Evolutionary conservation across 495 filamentous ascomycete genomes (phyloP).

Genomic region (Penicillium antarcticum): DNA sequence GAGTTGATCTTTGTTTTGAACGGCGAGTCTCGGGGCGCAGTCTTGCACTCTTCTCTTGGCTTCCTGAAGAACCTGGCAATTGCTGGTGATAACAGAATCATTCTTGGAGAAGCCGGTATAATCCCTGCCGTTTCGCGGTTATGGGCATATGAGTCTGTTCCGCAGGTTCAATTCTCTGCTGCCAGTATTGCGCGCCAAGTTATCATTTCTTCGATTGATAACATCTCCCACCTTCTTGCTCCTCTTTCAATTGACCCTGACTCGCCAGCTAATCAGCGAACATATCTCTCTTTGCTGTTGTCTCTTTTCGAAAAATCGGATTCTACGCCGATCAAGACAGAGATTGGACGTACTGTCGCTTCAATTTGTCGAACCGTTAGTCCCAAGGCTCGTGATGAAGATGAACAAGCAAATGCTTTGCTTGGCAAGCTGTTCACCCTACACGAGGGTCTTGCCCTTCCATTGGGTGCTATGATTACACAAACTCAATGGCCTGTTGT

Average conservation of each 20-base stretch:
- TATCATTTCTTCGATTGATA: constrained; percentile 53
- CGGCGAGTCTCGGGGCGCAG: constrained; percentile 41
- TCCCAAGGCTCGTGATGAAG: constrained; percentile 31
- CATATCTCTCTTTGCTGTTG: constrained; percentile 60
- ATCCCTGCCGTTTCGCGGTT: constrained; percentile 54
- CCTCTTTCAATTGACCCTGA: constrained; percentile 34
- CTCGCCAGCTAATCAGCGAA: constrained; percentile 37
- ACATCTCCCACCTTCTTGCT: constrained; percentile 49
- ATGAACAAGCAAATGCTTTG: constrained; percentile 18
- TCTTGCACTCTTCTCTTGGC: constrained; percentile 65
- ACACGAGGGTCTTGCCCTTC: constrained; percentile 48
- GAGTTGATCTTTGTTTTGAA: constrained; percentile 53
- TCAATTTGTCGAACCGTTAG: constrained; percentile 61
- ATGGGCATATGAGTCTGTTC: constrained; percentile 58
- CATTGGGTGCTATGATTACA: constrained; percentile 59
- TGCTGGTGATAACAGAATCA: constrained; percentile 56
- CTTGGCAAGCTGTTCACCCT: constrained; percentile 49
- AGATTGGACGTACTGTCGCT: constrained; percentile 64
- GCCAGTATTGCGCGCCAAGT: constrained; percentile 66
- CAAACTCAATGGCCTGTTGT: constrained; percentile 69
- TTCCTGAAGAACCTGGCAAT: constrained; percentile 81
- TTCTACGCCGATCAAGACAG: constrained; percentile 64
- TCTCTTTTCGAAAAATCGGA: constrained; percentile 56
- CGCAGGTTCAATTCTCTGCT: constrained; percentile 68
- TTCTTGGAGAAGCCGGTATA: constrained; percentile 53